Evolutionary conservation across 345 rosid genomes (phyloP).

Genomic region (Diplotaxis tenuifolia): DNA sequence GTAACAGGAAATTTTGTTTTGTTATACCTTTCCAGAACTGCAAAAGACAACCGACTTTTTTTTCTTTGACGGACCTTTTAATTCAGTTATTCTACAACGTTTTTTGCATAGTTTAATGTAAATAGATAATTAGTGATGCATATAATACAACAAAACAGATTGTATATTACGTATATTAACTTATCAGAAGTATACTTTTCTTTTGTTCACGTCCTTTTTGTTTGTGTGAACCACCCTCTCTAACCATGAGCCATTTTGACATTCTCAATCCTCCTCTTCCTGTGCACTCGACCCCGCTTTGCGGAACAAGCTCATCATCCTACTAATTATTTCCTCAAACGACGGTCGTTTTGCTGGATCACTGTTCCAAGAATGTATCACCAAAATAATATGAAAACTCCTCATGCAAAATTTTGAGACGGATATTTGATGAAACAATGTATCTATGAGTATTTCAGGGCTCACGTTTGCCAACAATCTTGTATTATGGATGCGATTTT

Average conservation of each 20-base stretch:
- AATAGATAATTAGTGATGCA: background rate
- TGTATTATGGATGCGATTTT: slow-evolving; percentile 57
- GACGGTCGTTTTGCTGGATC: slow-evolving; percentile 69
- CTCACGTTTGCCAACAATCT: slow-evolving; percentile 81
- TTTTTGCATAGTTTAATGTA: background rate
- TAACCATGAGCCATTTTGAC: background rate
- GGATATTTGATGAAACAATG: background rate
- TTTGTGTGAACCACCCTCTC: background rate
- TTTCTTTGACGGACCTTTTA: background rate
- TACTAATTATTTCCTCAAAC: slow-evolving; percentile 64
- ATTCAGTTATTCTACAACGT: background rate
- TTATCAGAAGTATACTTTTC: background rate
- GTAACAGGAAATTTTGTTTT: background rate
- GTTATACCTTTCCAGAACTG: background rate
- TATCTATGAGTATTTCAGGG: no score
- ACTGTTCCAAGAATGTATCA: slow-evolving; percentile 39
- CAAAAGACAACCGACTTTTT: background rate
- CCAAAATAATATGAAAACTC: background rate
- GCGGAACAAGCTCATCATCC: slow-evolving; percentile 49
- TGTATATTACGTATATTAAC: background rate
- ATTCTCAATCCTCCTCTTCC: slow-evolving; percentile 28
- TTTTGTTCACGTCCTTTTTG: slow-evolving; percentile 6
- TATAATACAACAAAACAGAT: background rate
- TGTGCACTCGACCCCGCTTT: slow-evolving; percentile 31
- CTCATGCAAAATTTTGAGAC: background rate